These are phyloP conservation scores for Podila epigama DNA, from an alignment of 192 early-diverging fungal genomes.

Conservation along the genomic window DNA sequence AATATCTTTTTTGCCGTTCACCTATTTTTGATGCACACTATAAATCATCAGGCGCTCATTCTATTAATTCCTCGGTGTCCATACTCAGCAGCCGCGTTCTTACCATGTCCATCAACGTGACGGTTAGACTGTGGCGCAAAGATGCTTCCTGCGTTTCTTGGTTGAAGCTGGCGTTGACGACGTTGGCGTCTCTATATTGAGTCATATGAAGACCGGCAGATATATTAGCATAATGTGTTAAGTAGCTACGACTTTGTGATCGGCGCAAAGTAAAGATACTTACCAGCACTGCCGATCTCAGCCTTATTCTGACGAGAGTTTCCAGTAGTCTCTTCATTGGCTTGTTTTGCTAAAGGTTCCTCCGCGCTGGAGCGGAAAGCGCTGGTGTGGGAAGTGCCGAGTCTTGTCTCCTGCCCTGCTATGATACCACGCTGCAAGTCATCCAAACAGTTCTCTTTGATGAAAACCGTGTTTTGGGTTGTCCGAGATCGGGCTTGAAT, in stretches of 20 bases:
- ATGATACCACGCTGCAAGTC: conserved; percentile 18
- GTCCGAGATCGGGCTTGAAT: conserved; percentile 22
- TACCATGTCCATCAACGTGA: conserved; percentile 22
- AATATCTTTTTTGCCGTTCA: conserved; percentile 20
- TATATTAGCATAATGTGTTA: conserved; percentile 3
- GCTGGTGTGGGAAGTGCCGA: not conserved
- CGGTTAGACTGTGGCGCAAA: conserved; percentile 15
- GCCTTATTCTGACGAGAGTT: conserved; percentile 4
- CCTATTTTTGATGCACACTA: not conserved
- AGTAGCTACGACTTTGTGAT: conserved; percentile 7
- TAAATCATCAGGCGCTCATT: conserved; percentile 3
- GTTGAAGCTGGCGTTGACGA: conserved; percentile 7
- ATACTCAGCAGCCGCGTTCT: conserved; percentile 8
- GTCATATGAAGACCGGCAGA: conserved; percentile 1
- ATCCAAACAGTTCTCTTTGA: conserved; percentile 26
- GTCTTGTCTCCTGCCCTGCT: conserved; percentile 7
- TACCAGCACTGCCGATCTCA: conserved; percentile 2
- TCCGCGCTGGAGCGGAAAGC: conserved; percentile 3
- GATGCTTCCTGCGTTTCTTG: conserved; percentile 5
- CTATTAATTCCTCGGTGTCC: conserved; percentile 1
- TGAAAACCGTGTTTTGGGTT: conserved; percentile 18
- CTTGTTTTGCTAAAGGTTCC: conserved; percentile 9
- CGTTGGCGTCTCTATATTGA: not conserved
- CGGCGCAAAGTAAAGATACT: conserved; percentile 11
- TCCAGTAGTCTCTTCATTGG: conserved; percentile 7